phyloP scores from a whole-genome alignment of 2,329 filamentous ascomycete species.

The Chaetothyriales sp. region DNA sequence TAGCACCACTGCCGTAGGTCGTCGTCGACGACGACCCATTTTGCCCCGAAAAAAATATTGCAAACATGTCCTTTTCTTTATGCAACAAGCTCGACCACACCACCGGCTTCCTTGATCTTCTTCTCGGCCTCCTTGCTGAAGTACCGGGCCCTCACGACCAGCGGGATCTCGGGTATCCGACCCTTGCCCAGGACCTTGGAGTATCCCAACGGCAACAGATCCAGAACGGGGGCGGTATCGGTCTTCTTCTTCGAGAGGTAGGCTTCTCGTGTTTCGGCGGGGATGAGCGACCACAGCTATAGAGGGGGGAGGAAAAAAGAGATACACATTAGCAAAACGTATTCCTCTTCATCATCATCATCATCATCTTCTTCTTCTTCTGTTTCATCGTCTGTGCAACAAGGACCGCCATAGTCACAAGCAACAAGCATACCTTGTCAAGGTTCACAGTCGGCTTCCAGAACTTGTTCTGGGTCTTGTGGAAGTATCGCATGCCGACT shows the following conservation, averaged over 20 bases:
- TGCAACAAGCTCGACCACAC: slow-evolving; percentile 88
- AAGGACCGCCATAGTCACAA: too few species aligned
- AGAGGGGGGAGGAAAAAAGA: background rate
- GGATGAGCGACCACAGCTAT: slow-evolving; percentile 90
- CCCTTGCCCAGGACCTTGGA: slow-evolving; percentile 98
- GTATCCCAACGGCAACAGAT: slow-evolving; percentile 94
- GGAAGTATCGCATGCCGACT: slow-evolving; percentile 91
- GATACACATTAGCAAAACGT: background rate
- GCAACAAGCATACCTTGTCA: slow-evolving; percentile 86
- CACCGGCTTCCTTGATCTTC: slow-evolving; percentile 97
- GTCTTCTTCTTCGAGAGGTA: slow-evolving; percentile 69
- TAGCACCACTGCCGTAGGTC: too few species aligned
- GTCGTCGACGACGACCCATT: too few species aligned
- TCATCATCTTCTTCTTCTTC: slow-evolving; percentile 2
- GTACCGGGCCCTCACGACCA: slow-evolving; percentile 90
- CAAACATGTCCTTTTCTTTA: slow-evolving; percentile 31
- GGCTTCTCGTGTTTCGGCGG: slow-evolving; percentile 78
- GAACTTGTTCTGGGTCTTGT: slow-evolving; percentile 88
- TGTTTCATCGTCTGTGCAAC: background rate
- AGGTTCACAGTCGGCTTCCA: slow-evolving; percentile 99
- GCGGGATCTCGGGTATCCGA: slow-evolving; percentile 76
- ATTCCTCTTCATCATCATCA: background rate
- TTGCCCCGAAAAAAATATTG: background rate
- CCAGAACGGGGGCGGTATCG: slow-evolving; percentile 92
- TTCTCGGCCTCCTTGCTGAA: slow-evolving; percentile 92